Evolutionary conservation across 1,284 basidiomycete species (phyloP), one percentile per base, ranked within the genome.

Genomic region (Rhodotorula sp.): DNA sequence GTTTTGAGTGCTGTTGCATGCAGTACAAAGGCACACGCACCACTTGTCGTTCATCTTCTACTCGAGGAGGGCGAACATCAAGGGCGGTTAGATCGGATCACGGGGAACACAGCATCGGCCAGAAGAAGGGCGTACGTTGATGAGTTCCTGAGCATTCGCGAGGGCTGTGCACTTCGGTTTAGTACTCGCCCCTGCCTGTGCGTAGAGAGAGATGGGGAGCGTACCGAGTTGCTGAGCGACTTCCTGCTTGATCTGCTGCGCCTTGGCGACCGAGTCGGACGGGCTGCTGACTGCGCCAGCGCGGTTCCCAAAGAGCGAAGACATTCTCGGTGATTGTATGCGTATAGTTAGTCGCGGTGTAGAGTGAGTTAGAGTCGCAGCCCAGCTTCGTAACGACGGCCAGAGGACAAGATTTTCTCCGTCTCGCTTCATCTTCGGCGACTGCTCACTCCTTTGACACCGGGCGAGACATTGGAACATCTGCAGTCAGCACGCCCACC

Each of bases 131-230:
- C 86, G 69, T 76, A 91, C 91, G 73, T 88, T 90, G 81, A 93
- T 89, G 67, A 93, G 87, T 76, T 91, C 90, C 79, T 93, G 91
- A 0, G 89, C 91, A 75, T 90, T 91, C 3, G 86, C 85, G 26
- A 91, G 82, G 5, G 87, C 89, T 70, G 59, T 3, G 20, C 7
- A 15, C n/a, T 21, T 1, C 29, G 34, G 63, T 62, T 62, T n/a
- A 56, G 29, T 8, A 12, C 29, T 26, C 18, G 52, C 1, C 14
- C 5, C 10, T 14, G 29, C n/a, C 8, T 1, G 34, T 34, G 34
- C 5, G 15, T 20, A n/a, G 5, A 14, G 23, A 1, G 34, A 16
- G 51, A 7, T 29, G 20, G 43, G 1, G 52, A 34, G 52, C 68
- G 49, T 5, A 73, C 72, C 74, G 43, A 92, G 84, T 82, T 93